Evolutionary conservation across 768 basidiomycete species (phyloP).

Genomic region (Serendipita sp.): DNA sequence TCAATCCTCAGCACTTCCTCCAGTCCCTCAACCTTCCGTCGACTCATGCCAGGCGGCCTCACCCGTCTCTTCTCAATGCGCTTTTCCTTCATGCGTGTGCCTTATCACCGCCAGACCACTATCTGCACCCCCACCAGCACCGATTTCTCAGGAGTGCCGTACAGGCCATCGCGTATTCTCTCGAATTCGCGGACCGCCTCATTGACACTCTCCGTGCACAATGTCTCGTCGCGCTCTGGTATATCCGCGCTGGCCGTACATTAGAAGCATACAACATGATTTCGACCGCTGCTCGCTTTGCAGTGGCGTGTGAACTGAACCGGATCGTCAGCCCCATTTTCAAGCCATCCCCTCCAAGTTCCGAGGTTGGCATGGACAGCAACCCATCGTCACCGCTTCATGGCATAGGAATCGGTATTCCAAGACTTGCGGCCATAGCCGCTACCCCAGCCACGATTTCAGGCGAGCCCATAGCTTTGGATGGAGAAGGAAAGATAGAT

Average conservation of each 20-base stretch:
- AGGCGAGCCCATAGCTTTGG: not conserved
- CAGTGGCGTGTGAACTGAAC: slow-evolving; percentile 58
- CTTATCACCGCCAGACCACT: slow-evolving; percentile 46
- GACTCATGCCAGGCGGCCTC: slow-evolving; percentile 40
- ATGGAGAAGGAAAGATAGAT: slow-evolving; percentile 5
- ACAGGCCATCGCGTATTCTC: slow-evolving; percentile 41
- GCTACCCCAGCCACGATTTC: not conserved
- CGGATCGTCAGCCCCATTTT: slow-evolving; percentile 21
- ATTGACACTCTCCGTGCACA: slow-evolving; percentile 53
- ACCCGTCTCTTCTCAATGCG: slow-evolving; percentile 58
- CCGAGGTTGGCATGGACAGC: not conserved
- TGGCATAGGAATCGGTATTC: not conserved
- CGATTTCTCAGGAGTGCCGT: slow-evolving; percentile 38
- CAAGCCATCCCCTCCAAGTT: not conserved
- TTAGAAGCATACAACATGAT: slow-evolving; percentile 56
- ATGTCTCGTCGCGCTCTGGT: slow-evolving; percentile 51
- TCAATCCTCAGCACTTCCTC: slow-evolving; percentile 46
- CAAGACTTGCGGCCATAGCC: not conserved
- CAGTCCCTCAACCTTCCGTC: slow-evolving; percentile 34
- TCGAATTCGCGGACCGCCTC: slow-evolving; percentile 43
- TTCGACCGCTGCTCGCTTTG: slow-evolving; percentile 54
- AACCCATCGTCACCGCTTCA: not conserved
- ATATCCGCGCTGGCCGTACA: slow-evolving; percentile 40
- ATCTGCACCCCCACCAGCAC: slow-evolving; percentile 47
- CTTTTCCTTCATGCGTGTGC: slow-evolving; percentile 76